These are phyloP conservation scores for Akanthomyces uredinophilus DNA, from an alignment of 2,329 filamentous ascomycete species.

Conservation along the genomic window DNA sequence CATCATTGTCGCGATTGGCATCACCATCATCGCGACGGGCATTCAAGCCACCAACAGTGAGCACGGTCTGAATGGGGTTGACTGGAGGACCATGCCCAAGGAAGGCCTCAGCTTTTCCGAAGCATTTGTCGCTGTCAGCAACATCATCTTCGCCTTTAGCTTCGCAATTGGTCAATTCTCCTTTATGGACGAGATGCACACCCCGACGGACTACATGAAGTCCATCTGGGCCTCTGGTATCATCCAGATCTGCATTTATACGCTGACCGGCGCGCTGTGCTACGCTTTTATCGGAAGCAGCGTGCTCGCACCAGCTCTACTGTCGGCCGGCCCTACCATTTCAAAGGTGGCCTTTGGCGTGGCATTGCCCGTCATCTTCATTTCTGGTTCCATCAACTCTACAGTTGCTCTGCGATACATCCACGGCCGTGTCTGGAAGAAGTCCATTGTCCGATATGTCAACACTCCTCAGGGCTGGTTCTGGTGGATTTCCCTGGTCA, in stretches of 20 bases:
- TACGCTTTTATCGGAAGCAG: conserved; percentile 58
- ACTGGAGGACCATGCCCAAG: conserved; percentile 33
- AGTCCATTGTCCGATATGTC: conserved; percentile 32
- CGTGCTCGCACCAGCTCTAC: conserved; percentile 58
- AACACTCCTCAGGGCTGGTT: conserved; percentile 36
- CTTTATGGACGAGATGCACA: conserved; percentile 41
- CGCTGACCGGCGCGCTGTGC: conserved; percentile 57
- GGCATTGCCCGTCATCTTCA: conserved; percentile 61
- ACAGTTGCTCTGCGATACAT: conserved; percentile 34
- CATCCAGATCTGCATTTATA: conserved; percentile 56
- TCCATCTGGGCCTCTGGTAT: conserved; percentile 53
- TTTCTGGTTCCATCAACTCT: conserved; percentile 60
- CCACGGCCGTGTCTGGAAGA: conserved; percentile 31
- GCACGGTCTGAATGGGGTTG: background rate
- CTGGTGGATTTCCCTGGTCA: conserved; percentile 53
- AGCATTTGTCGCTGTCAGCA: conserved; percentile 53
- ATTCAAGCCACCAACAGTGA: conserved; percentile 27
- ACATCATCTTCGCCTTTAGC: conserved; percentile 62
- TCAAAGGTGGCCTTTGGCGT: conserved; percentile 61
- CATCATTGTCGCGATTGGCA: conserved; percentile 53
- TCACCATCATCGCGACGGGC: conserved; percentile 59
- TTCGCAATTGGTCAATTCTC: conserved; percentile 37
- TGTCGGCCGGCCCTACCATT: conserved; percentile 50
- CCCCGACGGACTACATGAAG: conserved; percentile 34
- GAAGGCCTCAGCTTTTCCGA: conserved; percentile 38